Evolutionary conservation across 495 filamentous ascomycete genomes (phyloP), one percentile per base, ranked within the genome.

Genomic region (Daldinia bambusicola): DNA sequence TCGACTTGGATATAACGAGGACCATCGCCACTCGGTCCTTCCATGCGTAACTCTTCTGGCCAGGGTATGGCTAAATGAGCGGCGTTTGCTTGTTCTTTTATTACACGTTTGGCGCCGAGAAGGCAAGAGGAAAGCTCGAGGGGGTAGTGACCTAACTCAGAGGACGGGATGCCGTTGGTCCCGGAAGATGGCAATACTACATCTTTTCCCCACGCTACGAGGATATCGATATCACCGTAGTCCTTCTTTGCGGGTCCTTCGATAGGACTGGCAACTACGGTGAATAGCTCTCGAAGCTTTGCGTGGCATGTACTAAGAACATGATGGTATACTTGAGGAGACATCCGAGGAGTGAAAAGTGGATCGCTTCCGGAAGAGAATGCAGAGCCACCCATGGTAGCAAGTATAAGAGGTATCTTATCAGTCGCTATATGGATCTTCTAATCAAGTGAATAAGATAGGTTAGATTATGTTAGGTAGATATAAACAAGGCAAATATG

Each of bases 201-300:
- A 4, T 64, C 61, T 52, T 56, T 74, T 22, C 84, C 83, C 16
- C 70, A 67, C 0, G 82, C 78, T 3, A 90, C 81, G 34, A 90
- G 78, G 2, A 91, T 79, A 70, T 91, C 89, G 38, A 91, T 77
- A 55, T 91, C 89, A 6, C 89, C 89, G 61, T 85, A 81, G 57
- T 81, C 81, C 1, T 59, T 43, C 63, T 91, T 91, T 2, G 67
- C 85, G 0, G 89, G 88, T 2, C 81, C 85, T 66, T 86, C 85
- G 41, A 88, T 81, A 2, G 88, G 84, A 0, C 79, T 79, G 1
- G 78, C 83, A 6, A 84, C 86, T 22, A 75, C 76, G 0, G 75
- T 34, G 63, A 84, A 90, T 6, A 86, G 76, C 22, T 80, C 43
- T 4, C 73, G 78, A 12, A 90, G 81, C 4, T 77, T 74, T 5